A percentile compares a stretch with the other conserved stretches of the same genome.
phyloP scores from a whole-genome alignment of 225 moss, liverwort and hornwort species.

The Marchantia polymorpha region DNA sequence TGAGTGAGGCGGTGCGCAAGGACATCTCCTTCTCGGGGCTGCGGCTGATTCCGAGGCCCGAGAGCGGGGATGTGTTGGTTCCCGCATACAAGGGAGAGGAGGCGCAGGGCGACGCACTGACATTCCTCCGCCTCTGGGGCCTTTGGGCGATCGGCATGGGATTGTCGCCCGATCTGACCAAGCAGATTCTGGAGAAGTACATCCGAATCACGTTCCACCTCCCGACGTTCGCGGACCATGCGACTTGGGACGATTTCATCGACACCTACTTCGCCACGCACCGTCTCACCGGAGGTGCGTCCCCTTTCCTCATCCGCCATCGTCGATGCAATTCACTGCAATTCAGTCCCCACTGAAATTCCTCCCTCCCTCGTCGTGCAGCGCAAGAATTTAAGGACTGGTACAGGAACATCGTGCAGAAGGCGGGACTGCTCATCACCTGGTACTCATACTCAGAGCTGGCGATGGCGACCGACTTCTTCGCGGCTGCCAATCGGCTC shows the following conservation, averaged over 20 bases:
- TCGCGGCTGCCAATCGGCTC: conserved; percentile 33
- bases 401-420: conserved; percentile 34
- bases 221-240: conserved; percentile 5
- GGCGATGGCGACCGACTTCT: conserved; percentile 37
- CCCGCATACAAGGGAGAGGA: conserved; percentile 37
- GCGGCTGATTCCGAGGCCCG: conserved; percentile 36
- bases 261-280: conserved; percentile 28
- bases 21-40: conserved; percentile 41
- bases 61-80: conserved; percentile 40
- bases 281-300: conserved; percentile 25
- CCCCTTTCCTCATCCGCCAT: not conserved
- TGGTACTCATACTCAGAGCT: conserved; percentile 45
- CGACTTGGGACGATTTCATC: conserved; percentile 37
- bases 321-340: no score
- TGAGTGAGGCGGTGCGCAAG: conserved; percentile 32
- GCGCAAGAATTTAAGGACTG: conserved; percentile 30
- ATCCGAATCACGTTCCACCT: conserved; percentile 34
- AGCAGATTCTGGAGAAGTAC: conserved; percentile 40
- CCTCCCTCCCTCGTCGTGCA: not conserved
- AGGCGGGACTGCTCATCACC: conserved; percentile 16
- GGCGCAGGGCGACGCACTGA: conserved; percentile 25
- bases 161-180: conserved; percentile 39
- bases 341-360: no score
- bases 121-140: conserved; percentile 43
- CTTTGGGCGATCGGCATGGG: conserved; percentile 44